Base-by-base conservation (phyloP, 1,284 basidiomycete genomes). In the Anthracocystis panici-leucophaei region DNA sequence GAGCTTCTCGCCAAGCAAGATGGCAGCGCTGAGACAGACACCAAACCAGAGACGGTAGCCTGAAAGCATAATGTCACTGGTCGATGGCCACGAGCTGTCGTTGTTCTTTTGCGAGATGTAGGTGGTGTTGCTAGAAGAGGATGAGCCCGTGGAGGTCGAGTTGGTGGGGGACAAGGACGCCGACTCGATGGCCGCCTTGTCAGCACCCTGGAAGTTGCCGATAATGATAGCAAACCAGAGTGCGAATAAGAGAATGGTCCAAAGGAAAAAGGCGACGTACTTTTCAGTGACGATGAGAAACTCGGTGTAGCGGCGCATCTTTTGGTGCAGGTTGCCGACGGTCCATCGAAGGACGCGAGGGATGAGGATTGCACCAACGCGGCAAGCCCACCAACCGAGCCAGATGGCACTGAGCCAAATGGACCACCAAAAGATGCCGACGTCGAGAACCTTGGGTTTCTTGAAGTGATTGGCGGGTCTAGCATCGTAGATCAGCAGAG, bases 371-470 rank as follows among this genome's bases (percentile, higher is more conserved):
- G 91, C 88, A 35, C 87, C 85, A 5, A 92, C 91, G 45, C 92
- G 88, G 7, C 91, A 87, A 42, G 86, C 89, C 93, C 93, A 96
- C 92, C 93, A 95, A 21, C 93, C 92, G 88, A 81, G 89, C 93
- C 93, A 95, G 31, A 90, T 87, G 42, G 93, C 89, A 42, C 88
- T 90, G 44, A 94, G 87, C 92, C 93, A 95, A 66, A 94, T 90
- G 60, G 92, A 93, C 93, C 93, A 96, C 90, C 90, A 95, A 11
- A 93, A 61, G 44, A 93, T 86, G 57, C 87, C 88, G 12, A 92
- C 89, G 62, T 60, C 86, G 89, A 80, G 71, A 90, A 90, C 33
- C 84, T 74, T 54, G 73, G 81, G 75, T 78, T 83, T 42, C 65
- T 75, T 86, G 87, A 88, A 71, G 87, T 80, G 51, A 86, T 87